Evolutionary conservation across 495 filamentous ascomycete genomes (phyloP), one percentile per base, ranked within the genome.

Genomic region (Penicillium argentinense): DNA sequence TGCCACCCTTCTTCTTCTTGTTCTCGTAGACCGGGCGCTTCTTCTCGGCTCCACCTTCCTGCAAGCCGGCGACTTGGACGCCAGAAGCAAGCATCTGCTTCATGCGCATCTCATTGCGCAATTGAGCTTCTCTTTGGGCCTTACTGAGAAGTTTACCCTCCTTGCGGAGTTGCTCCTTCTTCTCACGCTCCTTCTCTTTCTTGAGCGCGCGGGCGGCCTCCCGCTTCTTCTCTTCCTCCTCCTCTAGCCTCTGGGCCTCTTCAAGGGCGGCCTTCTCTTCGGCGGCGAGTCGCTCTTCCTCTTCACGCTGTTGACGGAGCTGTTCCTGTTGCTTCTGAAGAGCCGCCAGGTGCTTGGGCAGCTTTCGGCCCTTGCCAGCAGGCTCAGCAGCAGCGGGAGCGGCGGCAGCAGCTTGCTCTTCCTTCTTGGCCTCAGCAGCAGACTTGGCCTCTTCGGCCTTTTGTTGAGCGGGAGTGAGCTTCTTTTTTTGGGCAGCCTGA

Each of bases 131-230:
- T 58, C 83, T 88, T 67, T 99, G 91, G 22, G 92, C 89, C 67
- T 96, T 93, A 52, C 91, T 96, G 49, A 96, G 75, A 56, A 90
- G 91, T 63, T 95, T 97, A 58, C 95, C 95, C 68, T 96, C 91
- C 63, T 82, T 91, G 74, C 93, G 93, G 12, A 96, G 80, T 68
- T 96, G 88, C 58, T 99, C 95, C 51, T 95, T 90, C 74, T 81
- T 92, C 68, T 96, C 87, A 68, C 87, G 95, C 64, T 99, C 95
- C 68, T 87, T 95, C 63, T 95, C 89, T 75, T 96, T 97, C 77
- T 87, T 96, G 38, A 77, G 70, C 9, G 84, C 82, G 55, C 84
- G 86, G 22, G 78, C 78, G 59, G 91, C 89, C 49, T 88, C 89
- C 59, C 73, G 83, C 49, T 75, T 81, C 66, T 76, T 83, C 61